Base-by-base conservation (phyloP, 2,329 filamentous ascomycete genomes). In the Boeremia exigua region DNA sequence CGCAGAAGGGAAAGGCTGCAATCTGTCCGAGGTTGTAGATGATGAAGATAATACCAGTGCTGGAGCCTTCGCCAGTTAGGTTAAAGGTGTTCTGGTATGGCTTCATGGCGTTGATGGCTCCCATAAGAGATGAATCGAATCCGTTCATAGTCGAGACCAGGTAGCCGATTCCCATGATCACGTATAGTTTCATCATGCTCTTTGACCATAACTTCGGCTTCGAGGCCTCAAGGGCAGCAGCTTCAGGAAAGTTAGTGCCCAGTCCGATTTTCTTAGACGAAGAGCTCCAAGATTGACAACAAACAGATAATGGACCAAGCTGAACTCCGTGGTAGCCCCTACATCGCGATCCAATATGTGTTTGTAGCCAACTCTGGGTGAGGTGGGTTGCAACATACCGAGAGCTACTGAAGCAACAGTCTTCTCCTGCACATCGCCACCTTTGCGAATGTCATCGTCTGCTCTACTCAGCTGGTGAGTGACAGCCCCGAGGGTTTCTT, bases 61-160 rank as follows among this genome's bases (percentile, higher is more conserved):
- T 78, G 28, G 79, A 79, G 6, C 81, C 82, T 9, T 74, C 77
- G 10, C 80, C 80, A 19, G 71, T 71, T n/a, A 84, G 68, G 0
- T 70, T 77, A 52, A 84, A 85, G 4, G 78, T 81, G 0, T 70
- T 56, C 50, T 83, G 82, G 62, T 84, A 85, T 1, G 77, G 69
- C 0, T 74, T 45, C 78, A 84, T 84, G 42, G 81, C 81, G 56
- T 84, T 84, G 57, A 85, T 82, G 5, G 79, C 76, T n/a, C 77
- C 77, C 75, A 77, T 77, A 28, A 77, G 64, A 7, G 70, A 74
- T 4, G 66, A 70, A 44, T 77, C 75, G 54, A 72, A 73, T 6
- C 70, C 71, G 58, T 73, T 73, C 54, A 73, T 63, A 6, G 71
- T 73, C 10, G 69, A 72, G 23, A 73, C 69, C 9, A 73, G 67